A percentile compares a stretch with the other conserved stretches of the same genome.
phyloP scores from a whole-genome alignment of 2,329 filamentous ascomycete species.

The Cytospora piceae region DNA sequence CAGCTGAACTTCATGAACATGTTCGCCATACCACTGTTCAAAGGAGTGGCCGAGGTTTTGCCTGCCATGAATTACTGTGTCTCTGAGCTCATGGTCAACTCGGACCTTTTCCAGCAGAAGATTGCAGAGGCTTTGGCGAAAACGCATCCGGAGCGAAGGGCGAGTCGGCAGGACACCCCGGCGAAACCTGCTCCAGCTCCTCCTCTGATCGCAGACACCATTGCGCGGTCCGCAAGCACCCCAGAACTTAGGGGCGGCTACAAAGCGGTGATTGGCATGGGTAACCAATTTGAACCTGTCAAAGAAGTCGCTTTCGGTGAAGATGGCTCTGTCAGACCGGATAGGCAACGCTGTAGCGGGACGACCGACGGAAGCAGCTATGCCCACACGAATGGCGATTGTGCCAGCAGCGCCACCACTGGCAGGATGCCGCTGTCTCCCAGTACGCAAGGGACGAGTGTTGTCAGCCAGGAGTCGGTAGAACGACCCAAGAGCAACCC shows the following conservation, averaged over 20 bases:
- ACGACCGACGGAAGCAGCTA: conserved; percentile 64
- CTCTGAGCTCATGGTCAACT: conserved; percentile 79
- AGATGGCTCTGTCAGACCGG: conserved; percentile 44
- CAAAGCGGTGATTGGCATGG: conserved; percentile 49
- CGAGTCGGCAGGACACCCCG: conserved; percentile 25
- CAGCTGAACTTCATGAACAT: conserved; percentile 97
- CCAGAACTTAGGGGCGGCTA: conserved; percentile 42
- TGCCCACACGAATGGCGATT: conserved; percentile 58
- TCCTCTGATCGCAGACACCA: conserved; percentile 32
- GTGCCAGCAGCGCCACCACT: conserved; percentile 66
- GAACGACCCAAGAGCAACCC: conserved; percentile 54
- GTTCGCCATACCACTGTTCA: conserved; percentile 90
- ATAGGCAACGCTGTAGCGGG: conserved; percentile 61
- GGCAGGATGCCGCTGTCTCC: conserved; percentile 67
- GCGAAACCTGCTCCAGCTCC: conserved; percentile 5
- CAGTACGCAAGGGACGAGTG: conserved; percentile 68
- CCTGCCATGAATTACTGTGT: conserved; percentile 84
- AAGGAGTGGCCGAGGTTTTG: conserved; percentile 82
- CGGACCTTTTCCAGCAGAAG: conserved; percentile 70
- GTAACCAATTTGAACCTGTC: conserved; percentile 50
- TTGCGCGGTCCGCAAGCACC: conserved; percentile 39
- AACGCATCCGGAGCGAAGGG: conserved; percentile 45
- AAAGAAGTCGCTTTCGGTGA: conserved; percentile 51
- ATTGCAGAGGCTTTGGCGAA: conserved; percentile 66
- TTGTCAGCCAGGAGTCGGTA: conserved; percentile 62